These are phyloP conservation scores for Aspergillus neotritici DNA, from an alignment of 2,329 filamentous ascomycete genomes.

Conservation along the genomic window DNA sequence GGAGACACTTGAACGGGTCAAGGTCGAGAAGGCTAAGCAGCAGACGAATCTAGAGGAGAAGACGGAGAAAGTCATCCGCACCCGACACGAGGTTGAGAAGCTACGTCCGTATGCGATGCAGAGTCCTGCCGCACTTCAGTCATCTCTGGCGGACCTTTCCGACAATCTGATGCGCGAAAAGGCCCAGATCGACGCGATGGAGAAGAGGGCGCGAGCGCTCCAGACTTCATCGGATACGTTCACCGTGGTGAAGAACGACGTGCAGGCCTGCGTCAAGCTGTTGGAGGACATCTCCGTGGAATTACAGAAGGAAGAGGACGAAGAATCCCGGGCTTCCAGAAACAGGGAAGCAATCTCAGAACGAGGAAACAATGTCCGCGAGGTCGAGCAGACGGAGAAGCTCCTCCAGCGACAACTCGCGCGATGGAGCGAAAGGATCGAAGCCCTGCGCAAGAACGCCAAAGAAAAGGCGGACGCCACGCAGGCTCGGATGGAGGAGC, in stretches of 20 bases:
- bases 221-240: slow-evolving; percentile 93
- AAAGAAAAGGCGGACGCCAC: slow-evolving; percentile 75
- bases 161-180: slow-evolving; percentile 74
- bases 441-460: slow-evolving; percentile 73
- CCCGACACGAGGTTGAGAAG: slow-evolving; percentile 81
- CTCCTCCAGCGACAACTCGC: slow-evolving; percentile 76
- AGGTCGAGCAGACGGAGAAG: slow-evolving; percentile 83
- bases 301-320: slow-evolving; percentile 84
- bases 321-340: slow-evolving; percentile 69
- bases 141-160: slow-evolving; percentile 72
- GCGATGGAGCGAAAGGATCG: slow-evolving; percentile 81
- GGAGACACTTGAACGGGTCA: slow-evolving; percentile 74
- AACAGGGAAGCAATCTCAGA: slow-evolving; percentile 85
- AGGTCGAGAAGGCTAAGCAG: slow-evolving; percentile 70
- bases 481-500: slow-evolving; percentile 82
- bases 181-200: slow-evolving; percentile 76
- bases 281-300: slow-evolving; percentile 83
- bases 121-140: slow-evolving; percentile 76
- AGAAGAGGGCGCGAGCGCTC: slow-evolving; percentile 78
- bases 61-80: slow-evolving; percentile 52
- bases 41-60: slow-evolving; percentile 54
- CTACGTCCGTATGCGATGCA: slow-evolving; percentile 87
- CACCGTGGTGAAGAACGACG: slow-evolving; percentile 73
- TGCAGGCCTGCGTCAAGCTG: slow-evolving; percentile 80
- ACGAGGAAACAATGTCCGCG: slow-evolving; percentile 79